Percentiles rank a stretch among this genome's conserved stretches.
Conservation (phyloP, 2,329 filamentous ascomycete species). For the Xylariaceae sp. region DNA sequence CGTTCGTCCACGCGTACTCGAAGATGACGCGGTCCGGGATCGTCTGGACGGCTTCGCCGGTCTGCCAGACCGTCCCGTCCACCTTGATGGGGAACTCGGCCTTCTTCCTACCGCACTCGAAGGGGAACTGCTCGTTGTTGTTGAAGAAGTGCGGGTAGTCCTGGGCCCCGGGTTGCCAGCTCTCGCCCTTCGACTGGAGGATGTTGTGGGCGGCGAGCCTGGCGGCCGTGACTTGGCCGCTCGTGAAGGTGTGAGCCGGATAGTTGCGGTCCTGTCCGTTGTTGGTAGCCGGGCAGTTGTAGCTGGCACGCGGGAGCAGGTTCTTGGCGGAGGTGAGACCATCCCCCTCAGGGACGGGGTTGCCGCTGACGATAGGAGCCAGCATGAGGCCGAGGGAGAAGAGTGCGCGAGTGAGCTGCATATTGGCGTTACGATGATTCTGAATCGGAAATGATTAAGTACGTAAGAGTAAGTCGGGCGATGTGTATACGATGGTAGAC, state of each 20-base stretch:
- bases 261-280: constrained; percentile 4
- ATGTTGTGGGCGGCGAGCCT: constrained; percentile 2
- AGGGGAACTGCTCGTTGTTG: constrained; percentile 9
- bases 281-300: constrained; percentile 5
- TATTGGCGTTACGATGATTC: background rate
- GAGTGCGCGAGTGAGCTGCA: constrained; percentile 5
- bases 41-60: constrained; percentile 1
- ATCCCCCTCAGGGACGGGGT: constrained; percentile 1
- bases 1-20: constrained; percentile 6
- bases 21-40: constrained; percentile 6
- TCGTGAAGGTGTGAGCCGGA: constrained; percentile 2
- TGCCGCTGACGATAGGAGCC: constrained; percentile 3
- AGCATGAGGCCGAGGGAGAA: constrained; percentile 6
- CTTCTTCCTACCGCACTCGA: constrained; percentile 9
- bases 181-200: constrained; percentile 2
- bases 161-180: constrained; percentile 3
- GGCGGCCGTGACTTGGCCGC: constrained; percentile 2
- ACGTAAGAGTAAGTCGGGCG: too few species aligned
- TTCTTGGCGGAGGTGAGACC: background rate
- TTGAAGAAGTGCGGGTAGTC: constrained; percentile 12
- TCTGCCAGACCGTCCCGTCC: constrained; percentile 1
- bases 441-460: background rate
- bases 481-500: too few species aligned
- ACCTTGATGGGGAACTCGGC: constrained; percentile 3
- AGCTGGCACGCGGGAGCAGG: constrained; percentile 2